Evolutionary conservation across 495 filamentous ascomycete species (phyloP).

Genomic region (Neurospora discreta): DNA sequence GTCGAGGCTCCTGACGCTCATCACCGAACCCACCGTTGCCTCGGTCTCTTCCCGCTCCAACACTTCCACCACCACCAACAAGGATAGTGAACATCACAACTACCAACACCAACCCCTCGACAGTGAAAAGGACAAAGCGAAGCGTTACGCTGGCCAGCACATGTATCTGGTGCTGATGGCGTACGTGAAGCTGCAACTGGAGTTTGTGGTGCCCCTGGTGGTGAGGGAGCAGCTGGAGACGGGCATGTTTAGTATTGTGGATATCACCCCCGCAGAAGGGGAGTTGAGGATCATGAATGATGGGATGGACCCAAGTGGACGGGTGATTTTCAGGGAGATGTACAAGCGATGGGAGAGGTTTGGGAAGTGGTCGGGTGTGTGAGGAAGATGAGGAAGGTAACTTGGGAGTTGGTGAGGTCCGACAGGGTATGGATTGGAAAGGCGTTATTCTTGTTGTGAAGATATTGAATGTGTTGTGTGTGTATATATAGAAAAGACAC

Average conservation of each 20-base stretch:
- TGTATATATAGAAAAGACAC: not conserved
- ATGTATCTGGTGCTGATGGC: slow-evolving; percentile 60
- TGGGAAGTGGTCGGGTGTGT: slow-evolving; percentile 57
- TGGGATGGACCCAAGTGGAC: slow-evolving; percentile 52
- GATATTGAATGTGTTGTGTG: not conserved
- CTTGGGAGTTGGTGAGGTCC: not conserved
- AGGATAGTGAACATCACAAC: not conserved
- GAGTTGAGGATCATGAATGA: slow-evolving; percentile 56
- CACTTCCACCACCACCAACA: not conserved
- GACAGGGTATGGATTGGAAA: not conserved
- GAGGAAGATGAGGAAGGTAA: not conserved
- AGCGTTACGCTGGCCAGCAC: slow-evolving; percentile 62
- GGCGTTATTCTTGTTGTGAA: not conserved
- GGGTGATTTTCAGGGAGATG: slow-evolving; percentile 61
- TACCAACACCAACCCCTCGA: slow-evolving; percentile 33
- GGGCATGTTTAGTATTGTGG: slow-evolving; percentile 60
- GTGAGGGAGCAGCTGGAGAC: slow-evolving; percentile 60
- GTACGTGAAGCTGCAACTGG: slow-evolving; percentile 59
- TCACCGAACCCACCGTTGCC: slow-evolving; percentile 70
- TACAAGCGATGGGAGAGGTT: slow-evolving; percentile 59
- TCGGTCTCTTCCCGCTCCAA: slow-evolving; percentile 44
- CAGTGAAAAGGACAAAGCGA: slow-evolving; percentile 66
- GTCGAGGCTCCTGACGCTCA: slow-evolving; percentile 59
- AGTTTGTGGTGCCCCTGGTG: slow-evolving; percentile 29
- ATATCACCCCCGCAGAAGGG: slow-evolving; percentile 50